These are phyloP conservation scores for Mycena epipterygia DNA, from an alignment of 768 basidiomycete genomes.

Conservation along the genomic window DNA sequence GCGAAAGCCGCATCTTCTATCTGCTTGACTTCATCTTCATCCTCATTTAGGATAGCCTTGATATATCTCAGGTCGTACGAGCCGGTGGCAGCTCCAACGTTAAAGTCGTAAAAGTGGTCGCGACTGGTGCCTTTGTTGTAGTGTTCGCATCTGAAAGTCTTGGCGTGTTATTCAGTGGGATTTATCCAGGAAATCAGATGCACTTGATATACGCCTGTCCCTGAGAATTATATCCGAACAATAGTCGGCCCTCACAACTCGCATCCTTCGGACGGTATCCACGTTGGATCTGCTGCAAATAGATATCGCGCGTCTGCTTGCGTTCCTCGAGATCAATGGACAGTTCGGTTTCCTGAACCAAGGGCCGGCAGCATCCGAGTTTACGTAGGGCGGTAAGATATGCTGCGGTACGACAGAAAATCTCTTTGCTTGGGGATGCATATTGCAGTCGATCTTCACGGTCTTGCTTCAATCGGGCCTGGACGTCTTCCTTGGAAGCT, in stretches of 20 bases:
- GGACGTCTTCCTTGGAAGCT: background rate
- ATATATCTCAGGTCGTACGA: constrained; percentile 1
- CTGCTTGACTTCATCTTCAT: background rate
- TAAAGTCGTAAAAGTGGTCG: constrained; percentile 7
- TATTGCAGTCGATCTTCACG: background rate
- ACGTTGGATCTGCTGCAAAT: background rate
- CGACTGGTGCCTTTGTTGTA: background rate
- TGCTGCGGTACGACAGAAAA: constrained; percentile 4
- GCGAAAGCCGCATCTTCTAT: background rate
- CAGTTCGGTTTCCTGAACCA: background rate
- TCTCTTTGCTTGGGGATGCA: constrained; percentile 1
- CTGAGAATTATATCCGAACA: background rate
- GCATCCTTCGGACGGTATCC: background rate
- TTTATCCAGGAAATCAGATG: background rate
- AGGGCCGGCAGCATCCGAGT: background rate
- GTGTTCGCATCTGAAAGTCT: constrained; percentile 12
- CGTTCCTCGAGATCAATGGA: background rate
- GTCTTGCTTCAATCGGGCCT: background rate
- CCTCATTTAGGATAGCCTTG: background rate
- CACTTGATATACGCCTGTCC: too few relatives aligned
- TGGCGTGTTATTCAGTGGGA: background rate
- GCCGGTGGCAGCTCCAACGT: background rate
- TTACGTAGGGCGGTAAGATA: background rate
- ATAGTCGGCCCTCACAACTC: background rate
- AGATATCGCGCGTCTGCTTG: background rate